Evolutionary conservation across 2,329 filamentous ascomycete species (phyloP).

Genomic region (Pleomassaria siparia): DNA sequence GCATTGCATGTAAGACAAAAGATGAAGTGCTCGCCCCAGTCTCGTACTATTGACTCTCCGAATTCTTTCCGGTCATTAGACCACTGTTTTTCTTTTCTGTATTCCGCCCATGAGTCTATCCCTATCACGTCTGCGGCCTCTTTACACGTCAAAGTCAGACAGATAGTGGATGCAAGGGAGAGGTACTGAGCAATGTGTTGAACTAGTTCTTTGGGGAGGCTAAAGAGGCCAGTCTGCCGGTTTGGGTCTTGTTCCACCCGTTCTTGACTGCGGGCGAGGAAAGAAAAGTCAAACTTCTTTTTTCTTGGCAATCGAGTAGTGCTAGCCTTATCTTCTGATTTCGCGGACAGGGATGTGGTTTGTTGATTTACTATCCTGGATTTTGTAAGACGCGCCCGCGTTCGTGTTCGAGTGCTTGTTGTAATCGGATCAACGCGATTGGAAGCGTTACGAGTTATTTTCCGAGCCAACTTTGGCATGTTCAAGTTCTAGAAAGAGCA

Average conservation of each 20-base stretch:
- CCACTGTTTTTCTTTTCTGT: not conserved
- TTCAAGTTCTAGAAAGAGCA: no score
- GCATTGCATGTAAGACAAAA: constrained; percentile 4
- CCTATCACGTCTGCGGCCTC: constrained; percentile 1
- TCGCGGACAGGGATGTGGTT: no score
- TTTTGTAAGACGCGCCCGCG: no score
- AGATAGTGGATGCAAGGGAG: not conserved
- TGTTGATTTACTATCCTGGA: no score
- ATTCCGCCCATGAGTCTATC: constrained; percentile 1
- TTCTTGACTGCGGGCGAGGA: not conserved
- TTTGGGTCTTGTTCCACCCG: not conserved
- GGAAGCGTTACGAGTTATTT: no score
- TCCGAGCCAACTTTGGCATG: no score
- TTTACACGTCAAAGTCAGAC: constrained; percentile 7
- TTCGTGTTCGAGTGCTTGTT: no score
- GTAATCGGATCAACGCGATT: no score
- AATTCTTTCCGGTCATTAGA: not conserved
- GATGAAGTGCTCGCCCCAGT: not conserved
- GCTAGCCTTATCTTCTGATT: no score
- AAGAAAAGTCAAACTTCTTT: not conserved
- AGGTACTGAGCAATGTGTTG: constrained; percentile 1
- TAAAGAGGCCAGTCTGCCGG: not conserved
- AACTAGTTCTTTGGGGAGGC: constrained; percentile 4
- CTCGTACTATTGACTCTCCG: not conserved
- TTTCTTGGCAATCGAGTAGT: no score